These are phyloP conservation scores for Microcyclosporella mali DNA, from an alignment of 2,329 filamentous ascomycete species.

Conservation along the genomic window DNA sequence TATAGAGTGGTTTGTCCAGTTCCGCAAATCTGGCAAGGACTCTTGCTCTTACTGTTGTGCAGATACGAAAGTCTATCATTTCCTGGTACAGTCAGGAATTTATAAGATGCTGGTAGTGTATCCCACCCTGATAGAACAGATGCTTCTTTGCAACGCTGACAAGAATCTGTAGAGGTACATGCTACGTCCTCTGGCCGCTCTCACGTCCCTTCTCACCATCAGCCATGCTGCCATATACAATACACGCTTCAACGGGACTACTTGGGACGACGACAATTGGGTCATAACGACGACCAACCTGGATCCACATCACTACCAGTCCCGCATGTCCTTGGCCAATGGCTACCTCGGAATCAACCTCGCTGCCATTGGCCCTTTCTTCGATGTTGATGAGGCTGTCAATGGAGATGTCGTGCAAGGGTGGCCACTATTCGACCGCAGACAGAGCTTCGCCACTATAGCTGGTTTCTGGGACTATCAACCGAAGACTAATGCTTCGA, in stretches of 20 bases:
- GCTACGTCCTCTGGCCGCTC: too few relatives aligned
- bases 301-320: conserved; percentile 55
- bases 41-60: too few relatives aligned
- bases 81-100: too few relatives aligned
- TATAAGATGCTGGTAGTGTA: too few relatives aligned
- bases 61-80: too few relatives aligned
- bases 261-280: conserved; percentile 57
- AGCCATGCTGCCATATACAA: conserved; percentile 34
- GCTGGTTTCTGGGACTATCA: conserved; percentile 62
- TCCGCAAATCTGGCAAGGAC: too few relatives aligned
- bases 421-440: conserved; percentile 60
- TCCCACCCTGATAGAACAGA: too few relatives aligned
- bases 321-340: conserved; percentile 55
- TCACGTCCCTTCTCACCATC: background rate
- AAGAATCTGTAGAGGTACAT: too few relatives aligned
- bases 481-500: conserved; percentile 52
- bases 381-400: conserved; percentile 51
- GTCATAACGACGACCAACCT: conserved; percentile 47
- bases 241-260: conserved; percentile 48
- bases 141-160: too few relatives aligned
- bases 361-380: conserved; percentile 58
- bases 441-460: conserved; percentile 62
- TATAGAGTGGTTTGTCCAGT: too few relatives aligned
- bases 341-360: conserved; percentile 61
- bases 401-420: conserved; percentile 52